A percentile compares a stretch with the other conserved stretches of the same genome.
Conservation (phyloP, 345 rosid species). For the Isatis tinctoria region DNA sequence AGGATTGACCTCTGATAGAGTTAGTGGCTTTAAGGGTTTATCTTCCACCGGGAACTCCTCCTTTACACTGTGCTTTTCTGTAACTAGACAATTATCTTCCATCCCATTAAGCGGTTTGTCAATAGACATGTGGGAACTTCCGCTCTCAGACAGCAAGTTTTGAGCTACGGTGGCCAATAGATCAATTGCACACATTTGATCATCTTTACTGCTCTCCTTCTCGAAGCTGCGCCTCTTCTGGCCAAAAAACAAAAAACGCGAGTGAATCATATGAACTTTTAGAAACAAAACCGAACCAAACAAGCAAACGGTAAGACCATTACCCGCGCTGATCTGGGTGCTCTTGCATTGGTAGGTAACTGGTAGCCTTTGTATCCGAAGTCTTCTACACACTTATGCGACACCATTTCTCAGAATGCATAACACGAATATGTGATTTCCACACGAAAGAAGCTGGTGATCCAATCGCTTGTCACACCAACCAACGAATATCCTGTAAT, state of each 20-base stretch:
- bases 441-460: conserved; percentile 1
- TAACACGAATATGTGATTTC: conserved; percentile 27
- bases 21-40: conserved; percentile 40
- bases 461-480: conserved; percentile 3
- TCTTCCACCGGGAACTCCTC: conserved; percentile 39
- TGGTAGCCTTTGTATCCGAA: conserved; percentile 69
- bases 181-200: conserved; percentile 65
- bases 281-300: not conserved
- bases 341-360: conserved; percentile 81
- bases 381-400: conserved; percentile 60
- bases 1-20: conserved; percentile 13
- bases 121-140: conserved; percentile 34
- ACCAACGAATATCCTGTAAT: not conserved
- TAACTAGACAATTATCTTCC: conserved; percentile 36
- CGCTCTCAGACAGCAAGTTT: conserved; percentile 53
- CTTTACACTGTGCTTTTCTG: conserved; percentile 25
- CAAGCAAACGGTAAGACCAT: not conserved
- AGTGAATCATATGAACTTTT: not conserved
- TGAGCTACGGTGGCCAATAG: conserved; percentile 95
- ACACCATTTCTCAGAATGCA: conserved; percentile 57
- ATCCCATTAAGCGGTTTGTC: conserved; percentile 37
- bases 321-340: conserved; percentile 89
- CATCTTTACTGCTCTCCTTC: conserved; percentile 47
- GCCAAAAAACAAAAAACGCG: not conserved
- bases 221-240: conserved; percentile 67